Evolutionary conservation across 805 yeast genomes (phyloP).

Genomic region (Saturnispora galanensis): DNA sequence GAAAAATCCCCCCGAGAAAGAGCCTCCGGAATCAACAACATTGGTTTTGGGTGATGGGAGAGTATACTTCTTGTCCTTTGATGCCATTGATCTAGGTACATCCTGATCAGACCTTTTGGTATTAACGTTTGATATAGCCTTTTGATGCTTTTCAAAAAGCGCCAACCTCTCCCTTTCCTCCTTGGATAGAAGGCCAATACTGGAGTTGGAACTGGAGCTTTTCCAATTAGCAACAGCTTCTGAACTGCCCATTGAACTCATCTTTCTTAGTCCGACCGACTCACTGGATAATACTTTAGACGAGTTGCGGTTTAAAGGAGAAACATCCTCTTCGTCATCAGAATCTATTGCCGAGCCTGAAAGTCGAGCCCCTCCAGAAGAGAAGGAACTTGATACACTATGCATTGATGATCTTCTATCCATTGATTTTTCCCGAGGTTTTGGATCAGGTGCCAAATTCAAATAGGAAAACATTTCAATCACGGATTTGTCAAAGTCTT

Average conservation of each 20-base stretch:
- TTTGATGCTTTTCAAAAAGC: constrained; percentile 24
- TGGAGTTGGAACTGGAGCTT: constrained; percentile 2
- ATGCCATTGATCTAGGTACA: constrained; percentile 1
- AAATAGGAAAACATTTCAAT: constrained; percentile 1
- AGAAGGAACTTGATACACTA: constrained; percentile 3
- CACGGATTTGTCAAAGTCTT: not conserved
- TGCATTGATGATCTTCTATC: constrained; percentile 6
- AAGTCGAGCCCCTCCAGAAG: not conserved
- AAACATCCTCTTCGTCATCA: constrained; percentile 5
- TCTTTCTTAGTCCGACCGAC: not conserved
- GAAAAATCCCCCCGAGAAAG: constrained; percentile 4
- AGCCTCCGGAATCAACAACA: no score
- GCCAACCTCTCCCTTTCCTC: constrained; percentile 13
- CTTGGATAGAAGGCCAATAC: not conserved
- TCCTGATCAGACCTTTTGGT: constrained; percentile 1
- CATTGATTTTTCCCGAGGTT: not conserved
- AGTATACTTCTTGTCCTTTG: not conserved
- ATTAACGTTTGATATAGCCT: constrained; percentile 22
- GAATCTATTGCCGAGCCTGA: constrained; percentile 3
- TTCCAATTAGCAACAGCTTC: constrained; percentile 4
- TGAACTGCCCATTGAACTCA: not conserved
- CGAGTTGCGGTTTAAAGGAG: not conserved
- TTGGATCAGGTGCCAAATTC: constrained; percentile 7
- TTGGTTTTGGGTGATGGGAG: no score
- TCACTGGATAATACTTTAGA: not conserved